phyloP scores from a whole-genome alignment of 352 stramenopile species.

The Aphanomyces astaci region DNA sequence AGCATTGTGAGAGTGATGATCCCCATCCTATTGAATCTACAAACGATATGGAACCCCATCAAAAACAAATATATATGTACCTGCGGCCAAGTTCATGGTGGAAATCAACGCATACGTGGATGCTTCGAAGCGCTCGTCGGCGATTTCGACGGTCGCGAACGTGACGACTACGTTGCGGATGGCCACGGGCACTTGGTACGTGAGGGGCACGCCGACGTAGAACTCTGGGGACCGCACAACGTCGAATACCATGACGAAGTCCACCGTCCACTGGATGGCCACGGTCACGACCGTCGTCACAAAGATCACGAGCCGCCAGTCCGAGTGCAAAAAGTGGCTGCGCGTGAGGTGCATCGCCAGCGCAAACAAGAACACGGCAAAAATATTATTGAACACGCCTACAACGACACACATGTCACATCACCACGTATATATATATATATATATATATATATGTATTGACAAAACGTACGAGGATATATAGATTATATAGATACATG shows the following conservation, averaged over 20 bases:
- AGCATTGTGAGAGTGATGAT: no score
- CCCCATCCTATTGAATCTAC: no score
- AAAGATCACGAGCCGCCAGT: constrained; percentile 23
- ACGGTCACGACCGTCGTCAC: constrained; percentile 17
- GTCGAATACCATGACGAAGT: constrained; percentile 51
- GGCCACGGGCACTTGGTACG: constrained; percentile 37
- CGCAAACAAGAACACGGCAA: constrained; percentile 30
- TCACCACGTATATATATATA: no score
- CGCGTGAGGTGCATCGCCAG: constrained; percentile 21
- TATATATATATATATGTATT: no score
- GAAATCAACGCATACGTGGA: constrained; percentile 24
- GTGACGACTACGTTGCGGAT: constrained; percentile 27
- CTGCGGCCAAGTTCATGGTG: constrained; percentile 16
- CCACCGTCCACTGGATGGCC: constrained; percentile 29
- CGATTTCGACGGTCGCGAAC: constrained; percentile 24
- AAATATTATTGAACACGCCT: constrained; percentile 32
- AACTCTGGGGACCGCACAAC: constrained; percentile 40
- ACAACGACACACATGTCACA: constrained; percentile 13
- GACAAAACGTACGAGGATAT: no score
- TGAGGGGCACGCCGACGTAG: constrained; percentile 40
- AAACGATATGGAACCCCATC: no score
- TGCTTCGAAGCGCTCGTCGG: constrained; percentile 24
- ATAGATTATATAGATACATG: no score
- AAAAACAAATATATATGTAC: no score
- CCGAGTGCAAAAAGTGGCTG: constrained; percentile 33